These are phyloP conservation scores for Neurospora crassa DNA, from an alignment of 2,329 filamentous ascomycete species.

Conservation along the genomic window DNA sequence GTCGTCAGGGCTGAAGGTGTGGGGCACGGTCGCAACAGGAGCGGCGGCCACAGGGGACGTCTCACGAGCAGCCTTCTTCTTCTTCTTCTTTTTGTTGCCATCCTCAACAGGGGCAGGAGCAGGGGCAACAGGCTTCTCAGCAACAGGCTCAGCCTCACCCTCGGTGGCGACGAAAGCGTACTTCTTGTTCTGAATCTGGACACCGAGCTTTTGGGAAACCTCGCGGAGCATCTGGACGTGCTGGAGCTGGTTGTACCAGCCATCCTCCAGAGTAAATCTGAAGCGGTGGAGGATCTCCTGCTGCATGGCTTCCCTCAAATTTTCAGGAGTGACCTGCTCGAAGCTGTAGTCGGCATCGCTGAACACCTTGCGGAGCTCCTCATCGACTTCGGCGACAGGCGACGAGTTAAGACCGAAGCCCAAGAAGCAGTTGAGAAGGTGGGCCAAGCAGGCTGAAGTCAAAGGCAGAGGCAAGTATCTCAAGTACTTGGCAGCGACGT, in stretches of 20 bases:
- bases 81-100: slow-evolving; percentile 46
- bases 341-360: slow-evolving; percentile 75
- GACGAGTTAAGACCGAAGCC: slow-evolving; percentile 67
- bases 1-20: slow-evolving; percentile 74
- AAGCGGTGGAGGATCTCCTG: slow-evolving; percentile 65
- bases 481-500: slow-evolving; percentile 71
- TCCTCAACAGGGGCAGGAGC: slow-evolving; percentile 29
- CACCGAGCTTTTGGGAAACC: slow-evolving; percentile 75
- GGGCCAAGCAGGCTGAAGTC: slow-evolving; percentile 68
- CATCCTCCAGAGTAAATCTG: slow-evolving; percentile 59
- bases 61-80: slow-evolving; percentile 49
- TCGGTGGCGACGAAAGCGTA: slow-evolving; percentile 54
- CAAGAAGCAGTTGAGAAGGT: slow-evolving; percentile 88
- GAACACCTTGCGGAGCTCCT: slow-evolving; percentile 65
- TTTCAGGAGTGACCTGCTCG: slow-evolving; percentile 66
- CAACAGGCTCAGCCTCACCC: slow-evolving; percentile 24
- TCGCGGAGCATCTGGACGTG: slow-evolving; percentile 83
- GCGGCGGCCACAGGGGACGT: slow-evolving; percentile 37
- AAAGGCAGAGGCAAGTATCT: slow-evolving; percentile 71
- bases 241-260: slow-evolving; percentile 60
- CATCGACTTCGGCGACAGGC: slow-evolving; percentile 69
- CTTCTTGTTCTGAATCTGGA: slow-evolving; percentile 75
- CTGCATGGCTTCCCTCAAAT: slow-evolving; percentile 59
- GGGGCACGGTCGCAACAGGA: slow-evolving; percentile 30
- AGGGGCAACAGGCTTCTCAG: slow-evolving; percentile 16